Conservation (phyloP, 371 early-diverging fungal species). For the Nosema muscidifuracis region DNA sequence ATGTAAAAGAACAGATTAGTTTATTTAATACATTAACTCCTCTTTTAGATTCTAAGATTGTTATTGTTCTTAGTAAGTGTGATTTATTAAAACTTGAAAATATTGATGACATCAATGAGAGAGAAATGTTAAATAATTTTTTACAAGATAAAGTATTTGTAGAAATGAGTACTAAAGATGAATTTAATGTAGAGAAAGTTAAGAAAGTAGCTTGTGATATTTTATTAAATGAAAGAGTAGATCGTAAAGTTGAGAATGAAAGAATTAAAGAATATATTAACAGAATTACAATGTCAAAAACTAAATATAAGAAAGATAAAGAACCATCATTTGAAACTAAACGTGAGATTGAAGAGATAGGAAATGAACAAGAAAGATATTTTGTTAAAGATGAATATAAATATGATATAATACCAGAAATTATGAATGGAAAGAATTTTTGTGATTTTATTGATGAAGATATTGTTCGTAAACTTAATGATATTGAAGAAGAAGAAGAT, state of each 20-base stretch:
- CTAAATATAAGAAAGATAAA: conserved; percentile 26
- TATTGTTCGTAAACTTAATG: conserved; percentile 76
- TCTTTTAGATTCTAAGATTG: conserved; percentile 88
- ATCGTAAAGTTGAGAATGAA: conserved; percentile 56
- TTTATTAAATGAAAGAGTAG: conserved; percentile 54
- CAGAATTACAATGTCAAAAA: conserved; percentile 66
- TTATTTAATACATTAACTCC: conserved; percentile 92
- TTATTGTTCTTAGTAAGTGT: conserved; percentile 91
- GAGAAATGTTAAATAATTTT: conserved; percentile 69
- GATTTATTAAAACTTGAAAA: conserved; percentile 78
- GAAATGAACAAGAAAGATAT: conserved; percentile 36
- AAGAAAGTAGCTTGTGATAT: conserved; percentile 60
- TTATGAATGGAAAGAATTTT: conserved; percentile 97
- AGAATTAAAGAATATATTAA: conserved; percentile 33
- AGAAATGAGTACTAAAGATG: conserved; percentile 52
- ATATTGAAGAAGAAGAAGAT: conserved; percentile 75
- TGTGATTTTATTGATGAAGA: conserved; percentile 90
- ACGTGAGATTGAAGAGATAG: conserved; percentile 24
- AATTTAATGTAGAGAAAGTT: conserved; percentile 55
- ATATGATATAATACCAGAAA: conserved; percentile 94
- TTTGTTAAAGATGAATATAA: conserved; percentile 71
- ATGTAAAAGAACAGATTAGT: conserved; percentile 76
- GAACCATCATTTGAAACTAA: conserved; percentile 6
- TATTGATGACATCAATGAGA: conserved; percentile 68
- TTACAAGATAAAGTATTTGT: conserved; percentile 67